Percentiles rank a stretch among this genome's conserved stretches.
phyloP scores from a whole-genome alignment of 805 yeast genomes.

The Allodekkera sacchari region DNA sequence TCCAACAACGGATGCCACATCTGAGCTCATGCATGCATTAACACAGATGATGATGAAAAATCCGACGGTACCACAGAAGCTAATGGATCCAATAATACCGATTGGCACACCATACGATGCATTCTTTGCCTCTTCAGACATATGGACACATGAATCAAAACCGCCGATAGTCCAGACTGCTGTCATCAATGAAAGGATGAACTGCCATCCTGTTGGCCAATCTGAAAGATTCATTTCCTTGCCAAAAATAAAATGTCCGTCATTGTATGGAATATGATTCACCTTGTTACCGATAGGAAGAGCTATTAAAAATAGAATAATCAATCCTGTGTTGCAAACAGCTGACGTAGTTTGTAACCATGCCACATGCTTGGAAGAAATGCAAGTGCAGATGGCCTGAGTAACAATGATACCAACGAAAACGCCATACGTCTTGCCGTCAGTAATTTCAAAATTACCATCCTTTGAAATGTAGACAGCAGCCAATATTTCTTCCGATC shows the following conservation, averaged over 20 bases:
- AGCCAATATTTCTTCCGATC: conserved; percentile 48
- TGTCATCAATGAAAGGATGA: conserved; percentile 39
- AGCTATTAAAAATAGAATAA: conserved; percentile 49
- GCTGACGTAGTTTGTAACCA: conserved; percentile 53
- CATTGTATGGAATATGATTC: conserved; percentile 30
- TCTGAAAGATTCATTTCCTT: conserved; percentile 37
- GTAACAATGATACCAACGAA: conserved; percentile 49
- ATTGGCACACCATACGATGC: conserved; percentile 54
- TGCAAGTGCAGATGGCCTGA: conserved; percentile 41
- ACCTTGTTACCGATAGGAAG: conserved; percentile 49
- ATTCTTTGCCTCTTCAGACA: conserved; percentile 60
- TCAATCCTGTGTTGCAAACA: conserved; percentile 38
- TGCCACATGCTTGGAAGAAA: conserved; percentile 48
- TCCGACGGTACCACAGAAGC: conserved; percentile 50
- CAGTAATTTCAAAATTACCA: conserved; percentile 44
- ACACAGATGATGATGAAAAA: conserved; percentile 44
- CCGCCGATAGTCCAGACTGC: conserved; percentile 69
- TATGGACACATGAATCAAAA: conserved; percentile 63
- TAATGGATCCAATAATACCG: conserved; percentile 52
- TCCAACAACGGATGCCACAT: conserved; percentile 31
- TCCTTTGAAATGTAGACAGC: conserved; percentile 41
- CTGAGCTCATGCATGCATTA: conserved; percentile 43
- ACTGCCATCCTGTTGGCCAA: conserved; percentile 54
- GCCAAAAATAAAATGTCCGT: conserved; percentile 46
- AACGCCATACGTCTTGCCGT: conserved; percentile 50